phyloP scores from a whole-genome alignment of 352 stramenopile species.

The Pythium sukuiense region DNA sequence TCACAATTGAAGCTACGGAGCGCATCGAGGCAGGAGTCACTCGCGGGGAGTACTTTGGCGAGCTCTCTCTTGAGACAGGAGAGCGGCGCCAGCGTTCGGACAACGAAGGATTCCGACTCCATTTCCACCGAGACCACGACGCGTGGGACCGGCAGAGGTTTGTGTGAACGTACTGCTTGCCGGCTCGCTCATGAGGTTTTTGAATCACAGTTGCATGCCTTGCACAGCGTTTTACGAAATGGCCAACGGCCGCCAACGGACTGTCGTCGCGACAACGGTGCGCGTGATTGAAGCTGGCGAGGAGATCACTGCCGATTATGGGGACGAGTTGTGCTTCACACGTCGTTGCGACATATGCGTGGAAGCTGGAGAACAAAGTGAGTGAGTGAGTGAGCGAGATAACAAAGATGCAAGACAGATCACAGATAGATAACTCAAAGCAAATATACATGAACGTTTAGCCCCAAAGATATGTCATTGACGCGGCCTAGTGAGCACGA shows the following conservation, averaged over 20 bases:
- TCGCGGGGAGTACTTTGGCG: neutral
- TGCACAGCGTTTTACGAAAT: conserved; percentile 7
- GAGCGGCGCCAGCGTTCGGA: neutral
- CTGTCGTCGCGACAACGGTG: neutral
- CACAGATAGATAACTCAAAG: too few relatives aligned
- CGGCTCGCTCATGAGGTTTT: conserved; percentile 5
- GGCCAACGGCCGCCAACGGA: neutral
- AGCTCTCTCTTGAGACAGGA: neutral
- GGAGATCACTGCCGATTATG: conserved; percentile 13
- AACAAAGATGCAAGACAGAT: neutral
- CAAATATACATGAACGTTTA: neutral
- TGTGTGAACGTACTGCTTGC: conserved; percentile 3
- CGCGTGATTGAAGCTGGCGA: conserved; percentile 3
- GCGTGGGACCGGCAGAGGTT: neutral
- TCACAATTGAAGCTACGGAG: neutral
- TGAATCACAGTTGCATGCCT: conserved; percentile 11
- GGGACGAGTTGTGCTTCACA: neutral
- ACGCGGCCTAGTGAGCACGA: too few relatives aligned
- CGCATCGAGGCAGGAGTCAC: neutral
- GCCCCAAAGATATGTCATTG: neutral
- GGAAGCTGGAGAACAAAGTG: neutral
- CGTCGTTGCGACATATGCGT: conserved; percentile 1
- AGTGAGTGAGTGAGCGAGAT: neutral
- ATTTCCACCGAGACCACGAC: conserved; percentile 1
- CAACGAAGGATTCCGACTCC: conserved; percentile 5